A percentile compares a stretch with the other conserved stretches of the same genome.
Evolutionary conservation across 805 yeast genomes (phyloP).

Genomic region (Tetrapisispora fleetii): DNA sequence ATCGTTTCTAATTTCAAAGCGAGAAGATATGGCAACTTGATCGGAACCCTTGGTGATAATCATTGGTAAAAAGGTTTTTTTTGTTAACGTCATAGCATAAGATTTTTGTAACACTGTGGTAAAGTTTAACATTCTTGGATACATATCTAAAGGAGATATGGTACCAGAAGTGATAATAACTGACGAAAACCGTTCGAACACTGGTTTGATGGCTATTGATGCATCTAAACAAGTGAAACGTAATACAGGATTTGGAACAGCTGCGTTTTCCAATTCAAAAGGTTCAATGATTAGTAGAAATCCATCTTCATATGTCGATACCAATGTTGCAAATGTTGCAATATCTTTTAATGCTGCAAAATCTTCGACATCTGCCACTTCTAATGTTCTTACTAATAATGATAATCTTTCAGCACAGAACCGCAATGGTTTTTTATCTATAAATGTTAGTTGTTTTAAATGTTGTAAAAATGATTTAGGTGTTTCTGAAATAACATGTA

Average conservation of each 20-base stretch:
- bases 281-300: constrained; percentile 90
- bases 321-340: constrained; percentile 92
- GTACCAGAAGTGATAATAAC: constrained; percentile 97
- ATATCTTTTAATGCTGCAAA: constrained; percentile 88
- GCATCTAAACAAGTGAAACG: constrained; percentile 95
- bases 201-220: constrained; percentile 94
- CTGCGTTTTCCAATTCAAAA: constrained; percentile 85
- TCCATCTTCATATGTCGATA: constrained; percentile 90
- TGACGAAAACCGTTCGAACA: constrained; percentile 84
- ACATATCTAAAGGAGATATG: constrained; percentile 96
- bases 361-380: constrained; percentile 81
- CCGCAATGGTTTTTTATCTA: constrained; percentile 81
- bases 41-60: constrained; percentile 96
- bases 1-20: constrained; percentile 94
- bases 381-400: constrained; percentile 78
- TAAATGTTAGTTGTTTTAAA: constrained; percentile 83
- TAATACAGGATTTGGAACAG: constrained; percentile 93
- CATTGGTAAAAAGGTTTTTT: constrained; percentile 88
- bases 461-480: constrained; percentile 90
- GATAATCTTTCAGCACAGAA: constrained; percentile 91
- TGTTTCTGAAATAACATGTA: constrained; percentile 96
- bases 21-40: constrained; percentile 91
- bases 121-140: constrained; percentile 91
- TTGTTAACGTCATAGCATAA: constrained; percentile 88
- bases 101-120: constrained; percentile 91